Base-by-base conservation (phyloP, 192 early-diverging fungal species). In the Fimicolochytrium jonesii region DNA sequence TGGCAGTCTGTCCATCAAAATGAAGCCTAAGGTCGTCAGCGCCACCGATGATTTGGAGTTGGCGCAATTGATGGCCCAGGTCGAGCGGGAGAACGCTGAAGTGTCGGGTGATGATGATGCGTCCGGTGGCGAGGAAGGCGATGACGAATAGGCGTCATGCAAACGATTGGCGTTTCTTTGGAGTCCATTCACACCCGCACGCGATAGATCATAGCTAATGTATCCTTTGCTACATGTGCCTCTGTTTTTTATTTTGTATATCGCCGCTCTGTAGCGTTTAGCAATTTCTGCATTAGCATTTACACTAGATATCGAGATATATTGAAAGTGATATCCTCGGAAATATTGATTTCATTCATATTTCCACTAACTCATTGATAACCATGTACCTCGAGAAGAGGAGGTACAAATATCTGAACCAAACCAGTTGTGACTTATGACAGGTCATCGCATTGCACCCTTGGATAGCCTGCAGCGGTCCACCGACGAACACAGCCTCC, bases 31-130 rank as follows among this genome's bases (percentile, higher is more conserved):
- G 67, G 86, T 88, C 37, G 91, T 99, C 17, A 87, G 84, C 52
- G 93, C 93, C 64, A 86, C 86, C 29, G 96, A 99, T 69, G 96
- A 99, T 61, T 76, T 79, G 70, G 96, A 99, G 79, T 86, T 99
- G 47, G 89, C 85, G 56, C 88, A 88, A 52, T 73, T 93, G 33
- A 87, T 99, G 86, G 90, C 85, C 56, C 83, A 86, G 56, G 90
- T 86, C 31, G 92, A 92, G 73, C 86, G 88, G 76, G 91, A 95
- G 75, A 96, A 95, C 74, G 86, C 85, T 56, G 89, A 95, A 71
- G 88, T 97, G 29, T 82, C 86, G 4, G 95, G 90, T 68, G 95
- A 98, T 77, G 92, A 92, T 54, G 92, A 95, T 66, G 86, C 82
- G 39, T 89, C 83, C 15, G 61, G 62, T 20, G 60, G 49, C 17